phyloP scores from a whole-genome alignment of 2,329 filamentous ascomycete species.

The Neonectria magnoliae region DNA sequence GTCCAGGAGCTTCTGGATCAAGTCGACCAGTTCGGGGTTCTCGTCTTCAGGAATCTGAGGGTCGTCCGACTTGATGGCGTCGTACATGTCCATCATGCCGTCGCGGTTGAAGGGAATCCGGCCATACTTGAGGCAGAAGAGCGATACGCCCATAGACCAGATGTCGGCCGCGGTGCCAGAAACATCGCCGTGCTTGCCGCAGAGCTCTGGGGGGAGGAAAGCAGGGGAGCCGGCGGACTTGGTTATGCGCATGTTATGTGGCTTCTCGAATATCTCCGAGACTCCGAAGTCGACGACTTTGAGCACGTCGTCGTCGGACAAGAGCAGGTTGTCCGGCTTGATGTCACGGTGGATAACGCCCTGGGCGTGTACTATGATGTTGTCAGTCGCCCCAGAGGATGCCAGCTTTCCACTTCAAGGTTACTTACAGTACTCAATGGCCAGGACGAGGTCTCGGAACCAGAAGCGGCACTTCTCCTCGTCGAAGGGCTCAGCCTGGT shows the following conservation, averaged over 20 bases:
- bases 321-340: constrained; percentile 94
- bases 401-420: no score
- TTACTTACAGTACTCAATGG: constrained; percentile 86
- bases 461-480: constrained; percentile 86
- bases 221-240: constrained; percentile 96
- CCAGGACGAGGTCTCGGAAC: constrained; percentile 94
- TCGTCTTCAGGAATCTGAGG: constrained; percentile 70
- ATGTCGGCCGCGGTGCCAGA: constrained; percentile 92
- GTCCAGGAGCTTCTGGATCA: constrained; percentile 79
- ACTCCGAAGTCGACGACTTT: constrained; percentile 99
- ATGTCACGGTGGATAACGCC: constrained; percentile 96
- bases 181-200: constrained; percentile 85
- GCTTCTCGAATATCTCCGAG: constrained; percentile 96
- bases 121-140: constrained; percentile 93
- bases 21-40: constrained; percentile 75
- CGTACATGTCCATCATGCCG: constrained; percentile 86
- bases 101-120: constrained; percentile 84
- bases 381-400: constrained; percentile 6
- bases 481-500: constrained; percentile 82
- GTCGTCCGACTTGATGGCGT: constrained; percentile 81
- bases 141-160: constrained; percentile 97
- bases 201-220: constrained; percentile 93
- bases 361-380: constrained; percentile 80
- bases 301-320: constrained; percentile 91
- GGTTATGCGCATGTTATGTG: constrained; percentile 84